Evolutionary conservation across 495 filamentous ascomycete genomes (phyloP).

Genomic region (Aspergillus conjunctus): DNA sequence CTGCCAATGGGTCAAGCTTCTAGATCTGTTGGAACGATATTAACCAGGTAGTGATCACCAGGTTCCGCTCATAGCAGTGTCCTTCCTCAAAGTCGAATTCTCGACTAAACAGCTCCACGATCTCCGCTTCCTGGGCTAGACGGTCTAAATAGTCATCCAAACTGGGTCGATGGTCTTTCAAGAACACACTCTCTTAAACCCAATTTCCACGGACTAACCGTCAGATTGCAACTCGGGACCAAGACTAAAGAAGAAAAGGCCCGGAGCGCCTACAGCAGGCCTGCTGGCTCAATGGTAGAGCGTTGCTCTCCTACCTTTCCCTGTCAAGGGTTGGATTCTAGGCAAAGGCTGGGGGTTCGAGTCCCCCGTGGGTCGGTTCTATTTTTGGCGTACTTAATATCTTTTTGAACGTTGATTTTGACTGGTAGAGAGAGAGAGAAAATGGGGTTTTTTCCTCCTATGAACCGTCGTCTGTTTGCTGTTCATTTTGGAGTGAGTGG

Average conservation of each 20-base stretch:
- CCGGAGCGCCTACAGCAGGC: not conserved
- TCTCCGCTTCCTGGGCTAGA: not conserved
- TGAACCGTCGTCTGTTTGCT: too few species aligned
- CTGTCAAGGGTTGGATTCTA: not conserved
- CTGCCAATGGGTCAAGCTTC: not conserved
- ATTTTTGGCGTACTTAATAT: not conserved
- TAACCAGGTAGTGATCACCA: not conserved
- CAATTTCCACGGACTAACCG: too few species aligned
- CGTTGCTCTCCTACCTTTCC: slow-evolving; percentile 15
- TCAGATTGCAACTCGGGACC: too few species aligned
- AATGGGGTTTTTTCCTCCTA: too few species aligned
- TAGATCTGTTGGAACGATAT: not conserved
- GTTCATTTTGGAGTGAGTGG: too few species aligned
- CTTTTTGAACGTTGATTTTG: too few species aligned
- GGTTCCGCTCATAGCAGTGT: not conserved
- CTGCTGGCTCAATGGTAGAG: slow-evolving; percentile 18
- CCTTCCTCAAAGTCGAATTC: not conserved
- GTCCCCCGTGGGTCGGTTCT: slow-evolving; percentile 13
- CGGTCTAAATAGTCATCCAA: too few species aligned
- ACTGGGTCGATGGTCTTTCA: too few species aligned
- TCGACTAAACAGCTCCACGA: not conserved
- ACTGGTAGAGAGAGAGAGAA: too few species aligned
- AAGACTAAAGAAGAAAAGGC: too few species aligned
- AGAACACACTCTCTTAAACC: too few species aligned
- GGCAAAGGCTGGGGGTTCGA: slow-evolving; percentile 17